Base-by-base conservation (phyloP, 1,284 basidiomycete species). In the Sporisorium graminicola region DNA sequence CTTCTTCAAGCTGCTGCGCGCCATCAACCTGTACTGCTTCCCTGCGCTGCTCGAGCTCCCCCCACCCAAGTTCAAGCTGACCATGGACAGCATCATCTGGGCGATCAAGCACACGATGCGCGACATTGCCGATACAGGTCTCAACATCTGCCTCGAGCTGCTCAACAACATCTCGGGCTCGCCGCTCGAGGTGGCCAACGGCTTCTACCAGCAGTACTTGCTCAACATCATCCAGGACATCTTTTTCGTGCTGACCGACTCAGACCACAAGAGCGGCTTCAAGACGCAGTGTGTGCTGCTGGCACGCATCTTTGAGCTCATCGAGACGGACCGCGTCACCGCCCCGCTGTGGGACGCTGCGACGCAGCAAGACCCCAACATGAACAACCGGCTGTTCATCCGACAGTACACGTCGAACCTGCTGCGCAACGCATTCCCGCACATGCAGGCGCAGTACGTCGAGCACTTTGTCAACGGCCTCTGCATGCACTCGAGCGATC, bases 41-140 rank as follows among this genome's bases (percentile, higher is more conserved):
- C 92, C 94, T 82, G 94, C 94, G 92, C 88, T 99, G 44, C 89
- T 98, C 67, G 91, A 90, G 43, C 90, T 98, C 63, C 93, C 94
- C 16, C 92, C 94, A n/a, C 86, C 90, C 56, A 93, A 97, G 87
- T 99, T 99, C 90, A 98, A 98, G 88, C 88, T 99, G 70, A 93
- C 97, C 86, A 98, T 98, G 91, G 97, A 99, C 87, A 95, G 94
- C 78, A 93, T 98, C 77, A 93, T 98, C 59, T 99, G 97, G 97
- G 96, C 95, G 14, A 97, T 99, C 89, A 99, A 99, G 88, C 97
- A 99, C 88, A 98, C 95, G 18, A 97, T 98, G 94, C 91, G 97
- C 61, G 97, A 99, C 87, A 98, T 99, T 80, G 94, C 95, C 27
- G 97, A 99, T 86, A 94, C 92, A 37, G 96, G 96, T 58, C 74